Conservation (phyloP, 2,329 filamentous ascomycete genomes). For the Trichoderma aggressivum region DNA sequence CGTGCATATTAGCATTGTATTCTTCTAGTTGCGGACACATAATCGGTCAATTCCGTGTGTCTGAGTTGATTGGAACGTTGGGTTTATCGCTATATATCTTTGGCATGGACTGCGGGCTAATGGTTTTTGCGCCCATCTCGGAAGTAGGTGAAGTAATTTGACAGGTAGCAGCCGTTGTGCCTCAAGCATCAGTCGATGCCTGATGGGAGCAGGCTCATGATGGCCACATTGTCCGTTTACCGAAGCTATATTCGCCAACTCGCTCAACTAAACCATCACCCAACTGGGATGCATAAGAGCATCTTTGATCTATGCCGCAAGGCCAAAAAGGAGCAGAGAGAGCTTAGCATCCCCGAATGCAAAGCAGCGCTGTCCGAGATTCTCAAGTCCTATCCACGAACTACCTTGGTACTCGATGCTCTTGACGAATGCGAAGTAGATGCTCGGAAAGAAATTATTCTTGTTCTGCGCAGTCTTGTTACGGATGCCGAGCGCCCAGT, state of each 20-base stretch:
- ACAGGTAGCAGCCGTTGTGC: no score
- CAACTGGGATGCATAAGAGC: not conserved
- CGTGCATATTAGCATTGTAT: no score
- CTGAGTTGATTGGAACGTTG: no score
- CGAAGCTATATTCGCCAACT: not conserved
- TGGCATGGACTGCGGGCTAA: no score
- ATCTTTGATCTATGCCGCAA: not conserved
- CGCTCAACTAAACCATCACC: not conserved
- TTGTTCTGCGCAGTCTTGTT: not conserved
- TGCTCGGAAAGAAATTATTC: not conserved
- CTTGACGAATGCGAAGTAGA: not conserved
- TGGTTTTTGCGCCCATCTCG: no score
- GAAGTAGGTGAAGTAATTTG: no score
- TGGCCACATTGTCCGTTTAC: not conserved
- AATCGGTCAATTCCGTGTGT: no score
- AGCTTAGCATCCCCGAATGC: not conserved
- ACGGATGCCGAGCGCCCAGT: not conserved
- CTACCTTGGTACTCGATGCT: not conserved
- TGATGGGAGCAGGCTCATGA: no score
- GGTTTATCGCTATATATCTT: no score
- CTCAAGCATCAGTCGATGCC: no score
- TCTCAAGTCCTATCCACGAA: not conserved
- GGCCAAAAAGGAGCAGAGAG: not conserved
- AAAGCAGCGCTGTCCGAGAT: not conserved
- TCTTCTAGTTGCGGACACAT: no score